phyloP scores from a whole-genome alignment of 1,284 basidiomycete species.

The Rhodotorula sp. region DNA sequence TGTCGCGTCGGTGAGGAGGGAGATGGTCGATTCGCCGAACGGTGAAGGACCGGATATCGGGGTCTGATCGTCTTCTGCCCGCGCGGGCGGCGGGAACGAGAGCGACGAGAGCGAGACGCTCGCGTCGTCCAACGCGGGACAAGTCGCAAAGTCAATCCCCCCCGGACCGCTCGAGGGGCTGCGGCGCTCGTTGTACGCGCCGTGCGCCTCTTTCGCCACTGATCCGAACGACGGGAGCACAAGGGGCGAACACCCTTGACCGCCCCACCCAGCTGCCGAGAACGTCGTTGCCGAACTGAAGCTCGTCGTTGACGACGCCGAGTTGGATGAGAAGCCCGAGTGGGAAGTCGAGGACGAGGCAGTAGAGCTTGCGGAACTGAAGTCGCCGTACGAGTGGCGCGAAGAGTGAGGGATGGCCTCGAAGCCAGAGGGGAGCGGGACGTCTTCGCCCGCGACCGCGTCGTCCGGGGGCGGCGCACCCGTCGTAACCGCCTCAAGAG shows the following conservation, averaged over 20 bases:
- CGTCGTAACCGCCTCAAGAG: no score
- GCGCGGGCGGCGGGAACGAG: neutral
- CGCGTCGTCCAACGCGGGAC: neutral
- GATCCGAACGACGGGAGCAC: neutral
- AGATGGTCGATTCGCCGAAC: neutral
- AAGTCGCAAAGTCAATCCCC: neutral
- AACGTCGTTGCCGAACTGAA: constrained; percentile 22
- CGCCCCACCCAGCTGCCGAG: constrained; percentile 10
- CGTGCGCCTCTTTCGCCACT: neutral
- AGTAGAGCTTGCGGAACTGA: constrained; percentile 19
- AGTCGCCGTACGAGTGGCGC: constrained; percentile 24
- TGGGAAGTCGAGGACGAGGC: constrained; percentile 22
- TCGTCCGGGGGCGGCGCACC: no score
- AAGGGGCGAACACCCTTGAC: neutral
- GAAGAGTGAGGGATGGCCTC: neutral
- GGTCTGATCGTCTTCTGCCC: neutral
- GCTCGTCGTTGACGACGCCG: constrained; percentile 22
- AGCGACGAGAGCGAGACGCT: neutral
- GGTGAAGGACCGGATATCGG: neutral
- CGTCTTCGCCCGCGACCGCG: neutral
- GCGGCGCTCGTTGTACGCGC: neutral
- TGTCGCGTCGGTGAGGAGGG: neutral
- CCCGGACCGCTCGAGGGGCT: neutral
- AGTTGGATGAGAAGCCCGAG: constrained; percentile 27
- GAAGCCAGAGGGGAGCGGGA: neutral